Base-by-base conservation (phyloP, 106 monocot genomes). In the Acorus gramineus region DNA sequence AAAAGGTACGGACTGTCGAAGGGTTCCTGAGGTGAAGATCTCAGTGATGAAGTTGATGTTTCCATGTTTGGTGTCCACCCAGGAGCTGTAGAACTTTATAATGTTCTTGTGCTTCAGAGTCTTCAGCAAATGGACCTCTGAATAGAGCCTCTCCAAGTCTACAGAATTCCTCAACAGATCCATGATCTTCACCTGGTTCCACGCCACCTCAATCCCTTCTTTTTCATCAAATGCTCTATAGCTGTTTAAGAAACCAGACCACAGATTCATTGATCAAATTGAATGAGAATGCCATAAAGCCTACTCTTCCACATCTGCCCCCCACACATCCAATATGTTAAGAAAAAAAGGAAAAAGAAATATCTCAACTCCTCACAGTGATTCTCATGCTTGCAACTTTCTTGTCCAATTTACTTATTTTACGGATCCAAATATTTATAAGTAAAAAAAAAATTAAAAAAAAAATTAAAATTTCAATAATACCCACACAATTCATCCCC, bases 201-300 rank as follows among this genome's bases (percentile, higher is more conserved):
- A 89, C 14, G 89, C 89, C 46, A 85, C 85, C 58, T 89, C 89
- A 60, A 89, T 77, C 12, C 89, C 89, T 75, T 80, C 77, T 65
- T 69, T 69, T 56, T 85, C 75, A 71, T 89, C 85, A 71, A 89
- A 85, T 13, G 74, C 89, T 47, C 74, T 79, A 48, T 85, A 89
- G 3, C 85, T 89, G 61, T 58, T 42, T 47, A 4, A 61, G 46
- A 28, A 28, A 28, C 28, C 28, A 28, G 28, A 28, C 28, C 28
- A 28, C 28, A 28, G 28, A 28, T 28, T 28, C 28, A 28, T 28
- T 28, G 28, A 28, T 28, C 28, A 28, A 28, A 28, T 28, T 28
- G 28, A 28, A 28, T 28, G 28, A 28, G 28, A 28, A 28, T 28
- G 28, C 0, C 28, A 28, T 28, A 28, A 28, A 28, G 28, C 28